phyloP scores from a whole-genome alignment of 495 filamentous ascomycete genomes.

The Penicillium simplicissimum region DNA sequence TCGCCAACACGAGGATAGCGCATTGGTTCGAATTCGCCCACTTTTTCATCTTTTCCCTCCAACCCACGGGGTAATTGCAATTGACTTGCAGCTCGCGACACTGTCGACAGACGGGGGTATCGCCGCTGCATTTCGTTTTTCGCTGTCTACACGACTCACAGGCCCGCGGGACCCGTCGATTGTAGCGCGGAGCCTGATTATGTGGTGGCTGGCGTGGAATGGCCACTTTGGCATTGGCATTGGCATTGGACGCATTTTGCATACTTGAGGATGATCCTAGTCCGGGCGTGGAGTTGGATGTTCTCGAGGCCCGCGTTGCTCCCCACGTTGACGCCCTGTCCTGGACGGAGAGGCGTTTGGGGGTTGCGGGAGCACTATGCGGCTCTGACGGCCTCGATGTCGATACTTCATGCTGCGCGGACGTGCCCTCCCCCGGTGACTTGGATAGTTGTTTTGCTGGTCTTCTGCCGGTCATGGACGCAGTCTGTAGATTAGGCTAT shows the following conservation, averaged over 20 bases:
- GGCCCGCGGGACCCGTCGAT: conserved; percentile 52
- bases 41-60: conserved; percentile 59
- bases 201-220: conserved; percentile 45
- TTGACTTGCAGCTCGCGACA: conserved; percentile 52
- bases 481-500: conserved; percentile 1
- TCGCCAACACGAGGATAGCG: neutral
- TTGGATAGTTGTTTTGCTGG: conserved; percentile 10
- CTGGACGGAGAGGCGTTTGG: conserved; percentile 12
- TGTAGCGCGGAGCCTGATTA: conserved; percentile 36
- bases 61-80: conserved; percentile 58
- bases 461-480: conserved; percentile 20
- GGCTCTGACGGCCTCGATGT: conserved; percentile 9
- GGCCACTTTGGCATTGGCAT: conserved; percentile 48
- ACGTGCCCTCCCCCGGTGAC: conserved; percentile 6
- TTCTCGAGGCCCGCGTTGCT: conserved; percentile 1
- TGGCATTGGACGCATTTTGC: conserved; percentile 28
- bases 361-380: conserved; percentile 21
- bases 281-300: conserved; percentile 9
- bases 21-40: conserved; percentile 24
- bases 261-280: conserved; percentile 2
- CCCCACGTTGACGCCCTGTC: conserved; percentile 4
- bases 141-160: conserved; percentile 74
- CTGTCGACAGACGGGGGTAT: conserved; percentile 58
- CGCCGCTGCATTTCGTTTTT: conserved; percentile 64
- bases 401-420: conserved; percentile 11